These are phyloP conservation scores for Suillus placidus DNA, from an alignment of 768 basidiomycete species.

Conservation along the genomic window DNA sequence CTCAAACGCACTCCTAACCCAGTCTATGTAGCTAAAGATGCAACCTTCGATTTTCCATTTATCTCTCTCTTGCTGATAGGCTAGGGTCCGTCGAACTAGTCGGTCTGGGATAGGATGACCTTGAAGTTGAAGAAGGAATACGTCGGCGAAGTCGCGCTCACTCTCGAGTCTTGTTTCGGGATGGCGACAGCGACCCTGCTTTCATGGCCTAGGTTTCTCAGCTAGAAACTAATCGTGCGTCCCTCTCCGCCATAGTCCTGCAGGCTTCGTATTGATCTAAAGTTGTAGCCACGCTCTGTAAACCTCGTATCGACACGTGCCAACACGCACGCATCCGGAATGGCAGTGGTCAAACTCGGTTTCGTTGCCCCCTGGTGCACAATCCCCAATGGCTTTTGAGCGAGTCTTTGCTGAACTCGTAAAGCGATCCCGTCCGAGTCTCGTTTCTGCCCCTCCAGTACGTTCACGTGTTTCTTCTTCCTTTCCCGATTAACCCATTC, in stretches of 20 bases:
- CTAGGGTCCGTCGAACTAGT: conserved; percentile 82
- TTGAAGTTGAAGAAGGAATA: conserved; percentile 79
- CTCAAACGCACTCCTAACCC: conserved; percentile 75
- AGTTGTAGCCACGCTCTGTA: conserved; percentile 46
- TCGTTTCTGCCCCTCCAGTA: conserved; percentile 80
- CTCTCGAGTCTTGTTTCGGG: conserved; percentile 77
- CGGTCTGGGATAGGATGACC: conserved; percentile 92
- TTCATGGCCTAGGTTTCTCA: conserved; percentile 52
- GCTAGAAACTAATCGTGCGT: conserved; percentile 71
- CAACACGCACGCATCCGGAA: conserved; percentile 50
- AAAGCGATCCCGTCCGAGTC: conserved; percentile 62
- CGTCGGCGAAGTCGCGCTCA: conserved; percentile 82
- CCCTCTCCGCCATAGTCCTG: conserved; percentile 13
- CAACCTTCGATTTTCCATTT: conserved; percentile 92
- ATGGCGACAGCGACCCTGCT: conserved; percentile 27
- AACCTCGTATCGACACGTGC: conserved; percentile 52
- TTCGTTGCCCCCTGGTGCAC: conserved; percentile 51
- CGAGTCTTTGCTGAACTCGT: conserved; percentile 65
- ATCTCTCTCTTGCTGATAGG: conserved; percentile 70
- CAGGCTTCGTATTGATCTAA: conserved; percentile 9
- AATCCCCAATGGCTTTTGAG: conserved; percentile 52
- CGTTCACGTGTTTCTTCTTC: conserved; percentile 13
- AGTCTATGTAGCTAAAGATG: conserved; percentile 61
- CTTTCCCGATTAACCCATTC: conserved; percentile 5
- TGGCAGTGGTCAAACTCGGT: conserved; percentile 63